Evolutionary conservation across 2,329 filamentous ascomycete genomes (phyloP).

Genomic region (Diaporthe citrichinensis): DNA sequence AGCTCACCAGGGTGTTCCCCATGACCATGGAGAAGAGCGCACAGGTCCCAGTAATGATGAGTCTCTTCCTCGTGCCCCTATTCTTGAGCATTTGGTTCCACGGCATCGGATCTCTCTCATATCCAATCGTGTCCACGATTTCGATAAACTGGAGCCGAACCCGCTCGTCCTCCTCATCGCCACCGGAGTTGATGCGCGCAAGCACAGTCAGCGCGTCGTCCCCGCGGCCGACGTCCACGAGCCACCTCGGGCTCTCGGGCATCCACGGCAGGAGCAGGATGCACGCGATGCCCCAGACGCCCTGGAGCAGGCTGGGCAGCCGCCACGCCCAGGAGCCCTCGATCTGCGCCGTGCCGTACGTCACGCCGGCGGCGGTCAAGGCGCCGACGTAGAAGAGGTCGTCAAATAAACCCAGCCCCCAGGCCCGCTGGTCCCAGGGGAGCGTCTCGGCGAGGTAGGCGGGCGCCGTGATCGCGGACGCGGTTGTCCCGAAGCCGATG

Average conservation of each 20-base stretch:
- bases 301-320: conserved; percentile 57
- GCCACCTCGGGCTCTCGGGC: conserved; percentile 64
- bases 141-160: conserved; percentile 46
- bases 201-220: conserved; percentile 58
- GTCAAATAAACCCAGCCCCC: conserved; percentile 55
- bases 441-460: conserved; percentile 66
- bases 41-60: conserved; percentile 47
- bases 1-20: conserved; percentile 52
- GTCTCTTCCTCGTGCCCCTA: conserved; percentile 45
- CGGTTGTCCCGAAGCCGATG: conserved; percentile 60
- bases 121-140: conserved; percentile 46
- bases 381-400: conserved; percentile 51
- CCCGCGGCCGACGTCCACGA: conserved; percentile 56
- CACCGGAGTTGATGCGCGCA: conserved; percentile 60
- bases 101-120: conserved; percentile 46
- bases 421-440: conserved; percentile 58
- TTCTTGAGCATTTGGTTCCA: conserved; percentile 48
- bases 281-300: conserved; percentile 46
- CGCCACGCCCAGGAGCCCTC: conserved; percentile 59
- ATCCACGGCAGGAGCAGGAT: conserved; percentile 56
- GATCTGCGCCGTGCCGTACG: conserved; percentile 56
- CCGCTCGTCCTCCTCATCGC: conserved; percentile 55
- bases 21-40: conserved; percentile 48
- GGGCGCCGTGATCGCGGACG: conserved; percentile 59
- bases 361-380: conserved; percentile 62